Evolutionary conservation across 1,284 basidiomycete species (phyloP).

Genomic region (Trametes versicolor): DNA sequence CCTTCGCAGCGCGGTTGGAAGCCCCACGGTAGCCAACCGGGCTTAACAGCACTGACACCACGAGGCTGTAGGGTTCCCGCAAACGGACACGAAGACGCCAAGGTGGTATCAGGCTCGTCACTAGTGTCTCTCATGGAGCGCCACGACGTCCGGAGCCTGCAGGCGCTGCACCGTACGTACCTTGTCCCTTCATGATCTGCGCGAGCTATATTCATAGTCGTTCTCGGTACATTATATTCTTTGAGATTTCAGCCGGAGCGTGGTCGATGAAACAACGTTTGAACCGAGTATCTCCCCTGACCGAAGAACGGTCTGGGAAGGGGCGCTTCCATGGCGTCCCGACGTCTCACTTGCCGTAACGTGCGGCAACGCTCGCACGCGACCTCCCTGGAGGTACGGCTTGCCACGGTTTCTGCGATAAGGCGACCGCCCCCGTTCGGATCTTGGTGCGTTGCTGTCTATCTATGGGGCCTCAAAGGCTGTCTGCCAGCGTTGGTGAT

Average conservation of each 20-base stretch:
- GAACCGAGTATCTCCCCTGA: neutral
- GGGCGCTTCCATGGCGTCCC: neutral
- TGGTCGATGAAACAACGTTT: neutral
- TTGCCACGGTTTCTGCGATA: slow-evolving; percentile 16
- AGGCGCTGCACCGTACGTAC: neutral
- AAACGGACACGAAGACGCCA: neutral
- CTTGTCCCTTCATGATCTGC: neutral
- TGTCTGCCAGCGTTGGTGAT: neutral
- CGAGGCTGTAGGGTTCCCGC: neutral
- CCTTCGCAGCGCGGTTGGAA: slow-evolving; percentile 8
- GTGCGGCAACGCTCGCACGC: slow-evolving; percentile 14
- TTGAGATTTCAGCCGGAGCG: neutral
- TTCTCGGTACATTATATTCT: neutral
- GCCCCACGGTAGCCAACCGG: neutral
- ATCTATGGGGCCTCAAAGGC: neutral
- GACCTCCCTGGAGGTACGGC: slow-evolving; percentile 10
- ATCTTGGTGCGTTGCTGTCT: slow-evolving; percentile 8
- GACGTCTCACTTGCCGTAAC: slow-evolving; percentile 9
- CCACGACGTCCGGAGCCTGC: slow-evolving; percentile 7
- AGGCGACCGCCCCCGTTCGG: slow-evolving; percentile 10
- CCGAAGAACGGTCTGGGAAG: slow-evolving; percentile 4
- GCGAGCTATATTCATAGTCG: neutral
- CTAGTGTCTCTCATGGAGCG: neutral
- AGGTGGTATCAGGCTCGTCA: neutral
- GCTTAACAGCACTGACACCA: neutral